Evolutionary conservation across 306 rosid genomes (phyloP), one percentile per base, ranked within the genome.

Genomic region (Fragaria iinumae): DNA sequence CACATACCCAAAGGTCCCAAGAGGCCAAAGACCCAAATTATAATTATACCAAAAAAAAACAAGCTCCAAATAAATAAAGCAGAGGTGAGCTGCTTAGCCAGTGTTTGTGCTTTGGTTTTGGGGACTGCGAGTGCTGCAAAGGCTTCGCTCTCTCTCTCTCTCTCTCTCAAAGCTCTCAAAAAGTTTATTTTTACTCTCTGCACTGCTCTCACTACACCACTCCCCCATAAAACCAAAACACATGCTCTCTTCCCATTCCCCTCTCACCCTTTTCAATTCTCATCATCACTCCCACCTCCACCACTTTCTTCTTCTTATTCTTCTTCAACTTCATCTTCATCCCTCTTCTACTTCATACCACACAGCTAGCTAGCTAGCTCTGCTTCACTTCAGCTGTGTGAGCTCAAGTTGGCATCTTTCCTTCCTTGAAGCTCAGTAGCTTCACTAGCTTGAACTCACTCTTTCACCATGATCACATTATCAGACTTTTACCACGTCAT

Each of bases 401-500:
- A 56, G 7, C 23, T 17, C 2, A 52, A 52, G 4, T 52, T 52
- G 3, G 59, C 59, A 8, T 49, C n/a, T 49, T 49, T 49, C 55
- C 4, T 49, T 1, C 55, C 55, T 49, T 49, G n/a, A 4, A 48
- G 52, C 18, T 44, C 36, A 44, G 13, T 3, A 48, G n/a, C 16
- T 12, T 50, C 6, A 1, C 57, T 52, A 52, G 57, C 57, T 52
- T 17, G 57, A n/a, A 17, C 25, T 32, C 9, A 10, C 62, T 21
- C 17, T 21, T 21, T 62, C 10, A 86, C 73, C 4, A 94, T 93
- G 98, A 93, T 93, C 36, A 87, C 86, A 8, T 75, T 89, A 75
- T 71, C 62, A 4, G 97, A 93, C 74, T 91, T 93, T 80, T 93
- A 93, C 83, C 96, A 93, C 80, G 98, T 93, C 0, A 91, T 93